Conservation (phyloP, 768 basidiomycete genomes). For the Leccinum pellstonianum region DNA sequence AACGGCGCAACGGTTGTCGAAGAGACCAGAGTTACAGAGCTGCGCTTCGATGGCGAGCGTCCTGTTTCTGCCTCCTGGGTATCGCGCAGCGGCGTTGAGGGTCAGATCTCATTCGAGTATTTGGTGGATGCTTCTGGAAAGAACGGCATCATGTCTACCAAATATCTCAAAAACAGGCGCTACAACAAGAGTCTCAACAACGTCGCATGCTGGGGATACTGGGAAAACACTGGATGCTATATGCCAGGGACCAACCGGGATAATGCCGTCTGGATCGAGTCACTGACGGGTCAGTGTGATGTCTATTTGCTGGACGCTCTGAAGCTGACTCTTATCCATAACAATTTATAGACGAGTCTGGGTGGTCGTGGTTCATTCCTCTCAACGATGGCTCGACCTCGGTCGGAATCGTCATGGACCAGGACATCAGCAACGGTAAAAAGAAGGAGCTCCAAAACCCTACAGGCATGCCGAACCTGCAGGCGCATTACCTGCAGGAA, state of each 20-base stretch:
- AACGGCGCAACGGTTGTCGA: background rate
- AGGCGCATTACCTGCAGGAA: background rate
- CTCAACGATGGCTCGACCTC: constrained; percentile 48
- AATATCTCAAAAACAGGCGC: constrained; percentile 35
- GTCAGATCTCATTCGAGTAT: constrained; percentile 8
- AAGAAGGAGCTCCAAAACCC: background rate
- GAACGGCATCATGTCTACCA: constrained; percentile 19
- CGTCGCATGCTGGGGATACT: constrained; percentile 39
- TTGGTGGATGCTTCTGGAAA: constrained; percentile 12
- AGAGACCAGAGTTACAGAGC: constrained; percentile 7
- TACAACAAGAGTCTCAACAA: constrained; percentile 35
- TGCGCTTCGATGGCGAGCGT: constrained; percentile 3
- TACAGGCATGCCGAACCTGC: background rate
- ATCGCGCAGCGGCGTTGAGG: constrained; percentile 3
- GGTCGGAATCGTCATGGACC: constrained; percentile 53
- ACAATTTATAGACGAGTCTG: constrained; percentile 44
- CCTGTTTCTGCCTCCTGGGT: constrained; percentile 1
- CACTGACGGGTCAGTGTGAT: constrained; percentile 17
- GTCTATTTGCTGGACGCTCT: background rate
- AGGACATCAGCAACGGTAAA: constrained; percentile 32
- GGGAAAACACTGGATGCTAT: constrained; percentile 31
- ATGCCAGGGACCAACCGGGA: constrained; percentile 32
- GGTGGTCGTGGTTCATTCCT: constrained; percentile 60
- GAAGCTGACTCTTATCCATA: background rate
- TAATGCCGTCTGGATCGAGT: constrained; percentile 38